These are phyloP conservation scores for Rutstroemia sp. DNA, from an alignment of 2,329 filamentous ascomycete genomes.

Conservation along the genomic window DNA sequence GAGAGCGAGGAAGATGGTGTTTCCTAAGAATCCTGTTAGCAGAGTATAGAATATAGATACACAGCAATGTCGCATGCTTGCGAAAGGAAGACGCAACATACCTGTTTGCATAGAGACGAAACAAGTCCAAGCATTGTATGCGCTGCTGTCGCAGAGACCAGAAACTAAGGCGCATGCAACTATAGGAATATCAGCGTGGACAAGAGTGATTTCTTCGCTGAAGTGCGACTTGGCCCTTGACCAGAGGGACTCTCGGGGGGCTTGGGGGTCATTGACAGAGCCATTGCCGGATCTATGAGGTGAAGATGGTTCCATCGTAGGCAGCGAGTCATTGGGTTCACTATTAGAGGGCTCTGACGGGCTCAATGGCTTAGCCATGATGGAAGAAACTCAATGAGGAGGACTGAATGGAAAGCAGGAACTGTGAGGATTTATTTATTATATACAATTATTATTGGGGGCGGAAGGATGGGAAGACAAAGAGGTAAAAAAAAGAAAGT, in stretches of 20 bases:
- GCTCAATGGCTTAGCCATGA: not conserved
- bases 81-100: constrained; percentile 17
- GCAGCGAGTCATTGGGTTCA: not conserved
- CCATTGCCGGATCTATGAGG: constrained; percentile 7
- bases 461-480: not conserved
- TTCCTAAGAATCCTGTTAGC: constrained; percentile 33
- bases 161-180: constrained; percentile 39
- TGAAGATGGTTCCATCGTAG: constrained; percentile 6
- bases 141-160: constrained; percentile 39
- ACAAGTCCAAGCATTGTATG: constrained; percentile 40
- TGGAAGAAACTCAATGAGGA: not conserved
- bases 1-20: constrained; percentile 56
- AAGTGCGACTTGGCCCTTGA: constrained; percentile 13
- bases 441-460: not conserved
- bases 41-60: not conserved
- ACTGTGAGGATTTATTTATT: no score
- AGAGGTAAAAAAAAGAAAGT: not conserved
- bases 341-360: not conserved
- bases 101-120: constrained; percentile 48
- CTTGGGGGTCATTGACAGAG: constrained; percentile 11
- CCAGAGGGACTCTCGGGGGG: not conserved
- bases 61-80: not conserved
- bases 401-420: not conserved
- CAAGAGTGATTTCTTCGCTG: constrained; percentile 25
- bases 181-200: constrained; percentile 30